Conservation (phyloP, 2,329 filamentous ascomycete species). For the Paracamarosporium sp. region DNA sequence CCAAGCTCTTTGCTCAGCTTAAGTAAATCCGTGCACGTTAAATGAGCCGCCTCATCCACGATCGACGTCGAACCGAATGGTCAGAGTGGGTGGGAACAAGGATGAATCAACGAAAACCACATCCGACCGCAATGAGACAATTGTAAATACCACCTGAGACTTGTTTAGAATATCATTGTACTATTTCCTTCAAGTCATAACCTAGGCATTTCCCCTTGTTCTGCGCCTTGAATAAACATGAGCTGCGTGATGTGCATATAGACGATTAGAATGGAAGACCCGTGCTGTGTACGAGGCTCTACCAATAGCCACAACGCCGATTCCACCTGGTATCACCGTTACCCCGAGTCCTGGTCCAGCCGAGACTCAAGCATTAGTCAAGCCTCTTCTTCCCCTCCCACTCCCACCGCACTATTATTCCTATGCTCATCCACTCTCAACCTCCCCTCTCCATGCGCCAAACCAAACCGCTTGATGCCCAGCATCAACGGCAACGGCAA, state of each 20-base stretch:
- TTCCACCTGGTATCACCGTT: background rate
- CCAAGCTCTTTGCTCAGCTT: slow-evolving; percentile 91
- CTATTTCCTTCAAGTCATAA: slow-evolving; percentile 27
- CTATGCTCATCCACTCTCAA: slow-evolving; percentile 41
- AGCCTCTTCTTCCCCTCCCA: slow-evolving; percentile 20
- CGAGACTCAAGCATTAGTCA: slow-evolving; percentile 19
- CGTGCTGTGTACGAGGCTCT: background rate
- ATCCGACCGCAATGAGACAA: slow-evolving; percentile 35
- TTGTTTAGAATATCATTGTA: slow-evolving; percentile 48
- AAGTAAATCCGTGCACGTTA: slow-evolving; percentile 67
- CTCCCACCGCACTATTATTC: slow-evolving; percentile 15
- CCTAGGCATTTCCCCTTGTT: background rate
- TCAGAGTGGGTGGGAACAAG: slow-evolving; percentile 22
- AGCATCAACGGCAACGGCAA: slow-evolving; percentile 73
- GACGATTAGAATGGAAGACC: background rate
- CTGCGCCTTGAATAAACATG: background rate
- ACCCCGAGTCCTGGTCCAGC: background rate
- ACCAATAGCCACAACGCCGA: background rate
- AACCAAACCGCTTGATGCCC: slow-evolving; percentile 69
- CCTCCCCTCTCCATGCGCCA: slow-evolving; percentile 40
- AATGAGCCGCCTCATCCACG: slow-evolving; percentile 16
- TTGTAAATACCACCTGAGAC: slow-evolving; percentile 43
- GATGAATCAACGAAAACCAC: slow-evolving; percentile 24
- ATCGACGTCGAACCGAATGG: slow-evolving; percentile 19
- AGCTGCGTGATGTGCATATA: background rate